Conservation (phyloP, 148 eudicot species). For the Rheum nobile region DNA sequence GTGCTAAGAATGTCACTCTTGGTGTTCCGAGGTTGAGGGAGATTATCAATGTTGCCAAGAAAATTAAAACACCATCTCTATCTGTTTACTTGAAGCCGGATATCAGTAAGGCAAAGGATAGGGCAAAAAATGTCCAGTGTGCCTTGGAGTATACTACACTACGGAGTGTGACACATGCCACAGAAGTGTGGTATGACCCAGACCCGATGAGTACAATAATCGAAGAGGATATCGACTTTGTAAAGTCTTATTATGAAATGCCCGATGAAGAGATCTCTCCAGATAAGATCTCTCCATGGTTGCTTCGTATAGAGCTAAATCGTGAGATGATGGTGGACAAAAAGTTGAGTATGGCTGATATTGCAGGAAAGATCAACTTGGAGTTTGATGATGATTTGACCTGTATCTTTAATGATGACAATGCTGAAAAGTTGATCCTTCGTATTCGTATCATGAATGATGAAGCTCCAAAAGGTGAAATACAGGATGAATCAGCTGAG, state of each 20-base stretch:
- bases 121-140: slow-evolving; percentile 91
- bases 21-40: slow-evolving; percentile 99
- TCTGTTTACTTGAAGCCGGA: slow-evolving; percentile 87
- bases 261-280: slow-evolving; percentile 97
- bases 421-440: slow-evolving; percentile 90
- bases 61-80: slow-evolving; percentile 91
- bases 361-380: slow-evolving; percentile 86
- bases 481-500: slow-evolving; percentile 82
- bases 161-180: slow-evolving; percentile 96
- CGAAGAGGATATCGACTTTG: slow-evolving; percentile 91
- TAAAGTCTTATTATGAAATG: slow-evolving; percentile 93
- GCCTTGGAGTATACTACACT: slow-evolving; percentile 86
- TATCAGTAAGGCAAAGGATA: slow-evolving; percentile 64
- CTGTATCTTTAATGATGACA: slow-evolving; percentile 90
- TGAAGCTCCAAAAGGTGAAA: slow-evolving; percentile 86
- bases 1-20: slow-evolving; percentile 98
- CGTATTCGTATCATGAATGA: slow-evolving; percentile 97
- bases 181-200: slow-evolving; percentile 99
- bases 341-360: slow-evolving; percentile 94
- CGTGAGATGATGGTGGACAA: slow-evolving; percentile 99
- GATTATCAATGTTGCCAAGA: slow-evolving; percentile 94
- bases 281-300: slow-evolving; percentile 91
- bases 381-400: slow-evolving; percentile 91
- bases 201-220: slow-evolving; percentile 89
- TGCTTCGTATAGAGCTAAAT: slow-evolving; percentile 91